Percentiles rank a stretch among this genome's conserved stretches.
These are phyloP conservation scores for Beauveria australis DNA, from an alignment of 2,329 filamentous ascomycete species.

Conservation along the genomic window DNA sequence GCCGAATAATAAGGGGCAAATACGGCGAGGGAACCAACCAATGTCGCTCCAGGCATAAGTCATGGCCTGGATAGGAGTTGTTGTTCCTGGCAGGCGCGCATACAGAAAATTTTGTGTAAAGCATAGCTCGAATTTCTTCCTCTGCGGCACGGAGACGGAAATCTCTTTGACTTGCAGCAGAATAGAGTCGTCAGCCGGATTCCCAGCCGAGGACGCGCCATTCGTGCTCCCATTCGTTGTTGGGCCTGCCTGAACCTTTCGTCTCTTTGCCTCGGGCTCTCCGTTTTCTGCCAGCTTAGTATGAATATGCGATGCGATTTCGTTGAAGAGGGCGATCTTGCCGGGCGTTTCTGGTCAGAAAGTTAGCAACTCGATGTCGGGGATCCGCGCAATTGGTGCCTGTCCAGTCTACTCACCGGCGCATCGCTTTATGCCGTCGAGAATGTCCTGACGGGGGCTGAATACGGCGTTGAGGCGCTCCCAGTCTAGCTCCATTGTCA, in stretches of 20 bases:
- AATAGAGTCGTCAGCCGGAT: slow-evolving; percentile 41
- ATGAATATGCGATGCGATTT: slow-evolving; percentile 43
- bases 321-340: slow-evolving; percentile 46
- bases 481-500: slow-evolving; percentile 39
- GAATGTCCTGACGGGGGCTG: slow-evolving; percentile 46
- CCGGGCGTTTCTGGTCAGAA: slow-evolving; percentile 37
- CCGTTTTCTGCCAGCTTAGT: slow-evolving; percentile 32
- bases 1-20: background rate
- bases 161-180: slow-evolving; percentile 57
- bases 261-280: slow-evolving; percentile 43
- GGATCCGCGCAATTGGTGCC: background rate
- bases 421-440: slow-evolving; percentile 43
- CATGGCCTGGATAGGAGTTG: slow-evolving; percentile 43
- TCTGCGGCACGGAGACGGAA: slow-evolving; percentile 57
- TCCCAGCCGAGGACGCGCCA: slow-evolving; percentile 20
- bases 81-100: slow-evolving; percentile 43
- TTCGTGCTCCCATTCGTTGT: slow-evolving; percentile 13
- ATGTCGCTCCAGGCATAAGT: slow-evolving; percentile 55
- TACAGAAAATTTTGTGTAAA: slow-evolving; percentile 54
- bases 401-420: slow-evolving; percentile 34
- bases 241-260: slow-evolving; percentile 38
- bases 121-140: slow-evolving; percentile 60
- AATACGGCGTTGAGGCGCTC: slow-evolving; percentile 45
- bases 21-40: slow-evolving; percentile 33
- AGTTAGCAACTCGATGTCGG: background rate